Evolutionary conservation across 768 basidiomycete species (phyloP), one percentile per base, ranked within the genome.

Genomic region (Russula emetica): DNA sequence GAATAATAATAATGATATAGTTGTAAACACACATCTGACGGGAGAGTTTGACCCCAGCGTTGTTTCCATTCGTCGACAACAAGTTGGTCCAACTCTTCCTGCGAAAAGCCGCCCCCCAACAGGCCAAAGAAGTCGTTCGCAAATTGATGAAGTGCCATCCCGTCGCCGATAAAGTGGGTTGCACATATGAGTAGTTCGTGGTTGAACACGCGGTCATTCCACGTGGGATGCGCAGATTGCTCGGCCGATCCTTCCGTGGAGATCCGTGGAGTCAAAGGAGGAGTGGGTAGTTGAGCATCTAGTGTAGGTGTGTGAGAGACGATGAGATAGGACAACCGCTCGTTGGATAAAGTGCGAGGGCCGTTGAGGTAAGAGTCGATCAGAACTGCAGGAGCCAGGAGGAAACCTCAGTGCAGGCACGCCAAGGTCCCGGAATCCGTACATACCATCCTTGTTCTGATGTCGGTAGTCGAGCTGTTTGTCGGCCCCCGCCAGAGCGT

Each of bases 81-180:
- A 36, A 71, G 58, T 14, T 60, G 59, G 28, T 73, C 69, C n/a
- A 77, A 68, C 36, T 76, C 75, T 54, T 70, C 63, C 22, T 71
- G 67, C 32, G 71, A 70, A 50, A 64, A 70, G 5, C 67, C 69
- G 52, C 70, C 66, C 0, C 81, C 85, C 45, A 92, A 76, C 3
- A 93, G 76, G 20, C 76, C 73, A 71, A 92, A 87, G 71, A 93
- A 85, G 67, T 92, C 88, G 72, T 91, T 90, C 28, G 88, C 89
- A 66, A 87, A 88, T 63, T 83, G 80, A 74, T 93, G 90, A 20
- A 93, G 78, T 1, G 90, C 88, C 86, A 92, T 92, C 24, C 92
- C 92, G 71, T 94, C 92, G 22, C 90, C 91, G 53, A 93, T 73
- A 73, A 87, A 93, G 72, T 94, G 92, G 8, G 88, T 83, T 4